Percentiles rank a stretch among this genome's conserved stretches.
These are phyloP conservation scores for Oxyria digyna DNA, from an alignment of 148 eudicot species.

Conservation along the genomic window DNA sequence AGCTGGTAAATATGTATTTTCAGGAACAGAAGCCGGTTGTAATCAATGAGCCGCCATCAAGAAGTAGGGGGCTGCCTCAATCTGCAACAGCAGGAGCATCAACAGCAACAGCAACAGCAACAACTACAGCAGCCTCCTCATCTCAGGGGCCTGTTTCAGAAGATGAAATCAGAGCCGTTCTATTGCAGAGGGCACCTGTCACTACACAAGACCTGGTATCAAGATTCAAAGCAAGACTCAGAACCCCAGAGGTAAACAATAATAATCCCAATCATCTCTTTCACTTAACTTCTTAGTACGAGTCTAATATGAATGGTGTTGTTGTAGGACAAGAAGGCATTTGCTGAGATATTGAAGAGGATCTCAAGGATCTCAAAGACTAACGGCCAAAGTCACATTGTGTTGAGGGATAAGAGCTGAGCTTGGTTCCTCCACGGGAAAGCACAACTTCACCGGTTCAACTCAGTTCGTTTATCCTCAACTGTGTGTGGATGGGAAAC, in stretches of 20 bases:
- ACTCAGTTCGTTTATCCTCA: background rate
- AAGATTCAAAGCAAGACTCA: conserved; percentile 69
- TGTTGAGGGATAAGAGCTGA: conserved; percentile 49
- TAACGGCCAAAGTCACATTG: conserved; percentile 51
- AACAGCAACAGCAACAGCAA: conserved; percentile 16
- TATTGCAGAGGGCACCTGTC: conserved; percentile 54
- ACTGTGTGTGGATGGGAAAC: background rate
- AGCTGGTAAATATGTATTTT: background rate
- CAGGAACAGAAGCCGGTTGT: conserved; percentile 61
- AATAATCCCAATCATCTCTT: background rate
- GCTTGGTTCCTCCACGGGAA: background rate
- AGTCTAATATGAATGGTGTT: background rate
- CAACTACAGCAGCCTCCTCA: conserved; percentile 31
- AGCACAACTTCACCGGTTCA: background rate
- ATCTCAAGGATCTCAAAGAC: conserved; percentile 82
- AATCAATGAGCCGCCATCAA: conserved; percentile 43
- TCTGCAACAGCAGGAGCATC: conserved; percentile 21
- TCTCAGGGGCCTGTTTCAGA: conserved; percentile 78
- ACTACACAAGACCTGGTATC: conserved; percentile 84
- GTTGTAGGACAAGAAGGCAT: conserved; percentile 84
- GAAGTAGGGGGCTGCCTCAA: conserved; percentile 25
- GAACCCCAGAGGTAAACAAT: conserved; percentile 47
- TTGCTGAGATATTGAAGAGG: conserved; percentile 69
- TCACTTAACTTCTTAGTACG: background rate
- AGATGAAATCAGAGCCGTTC: conserved; percentile 81